Conservation (phyloP, 208 protist genomes). For the Phytomonas serpens region DNA sequence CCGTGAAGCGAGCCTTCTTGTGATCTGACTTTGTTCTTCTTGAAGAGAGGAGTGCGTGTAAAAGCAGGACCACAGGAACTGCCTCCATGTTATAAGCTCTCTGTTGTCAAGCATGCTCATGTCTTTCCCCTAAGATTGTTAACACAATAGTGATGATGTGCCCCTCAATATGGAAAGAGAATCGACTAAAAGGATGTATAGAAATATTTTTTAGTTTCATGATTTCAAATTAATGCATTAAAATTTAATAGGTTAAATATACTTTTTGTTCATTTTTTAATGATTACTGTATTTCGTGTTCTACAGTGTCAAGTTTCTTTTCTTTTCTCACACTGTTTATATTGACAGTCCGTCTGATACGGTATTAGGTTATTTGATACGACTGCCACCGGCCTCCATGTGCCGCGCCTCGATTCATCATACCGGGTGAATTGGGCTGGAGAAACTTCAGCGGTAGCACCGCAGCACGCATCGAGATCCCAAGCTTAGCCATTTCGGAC, state of each 20-base stretch:
- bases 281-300: background rate
- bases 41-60: slow-evolving; percentile 22
- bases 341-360: background rate
- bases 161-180: background rate
- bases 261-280: background rate
- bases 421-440: slow-evolving; percentile 37
- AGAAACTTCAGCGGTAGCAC: slow-evolving; percentile 85
- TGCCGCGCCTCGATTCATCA: slow-evolving; percentile 41
- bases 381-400: slow-evolving; percentile 55
- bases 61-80: slow-evolving; percentile 40
- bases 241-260: slow-evolving; percentile 6
- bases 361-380: slow-evolving; percentile 34
- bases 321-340: slow-evolving; percentile 3
- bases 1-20: background rate
- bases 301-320: slow-evolving; percentile 3
- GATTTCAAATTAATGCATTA: slow-evolving; percentile 3
- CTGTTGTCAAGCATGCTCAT: background rate
- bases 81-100: slow-evolving; percentile 14
- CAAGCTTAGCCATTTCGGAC: slow-evolving; percentile 91
- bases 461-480: slow-evolving; percentile 83
- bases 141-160: background rate
- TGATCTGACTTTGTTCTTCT: background rate
- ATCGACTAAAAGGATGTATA: background rate
- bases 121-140: background rate
- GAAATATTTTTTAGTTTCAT: background rate